phyloP scores from a whole-genome alignment of 1,284 basidiomycete genomes.

The Ceratobasidium theobromae region DNA sequence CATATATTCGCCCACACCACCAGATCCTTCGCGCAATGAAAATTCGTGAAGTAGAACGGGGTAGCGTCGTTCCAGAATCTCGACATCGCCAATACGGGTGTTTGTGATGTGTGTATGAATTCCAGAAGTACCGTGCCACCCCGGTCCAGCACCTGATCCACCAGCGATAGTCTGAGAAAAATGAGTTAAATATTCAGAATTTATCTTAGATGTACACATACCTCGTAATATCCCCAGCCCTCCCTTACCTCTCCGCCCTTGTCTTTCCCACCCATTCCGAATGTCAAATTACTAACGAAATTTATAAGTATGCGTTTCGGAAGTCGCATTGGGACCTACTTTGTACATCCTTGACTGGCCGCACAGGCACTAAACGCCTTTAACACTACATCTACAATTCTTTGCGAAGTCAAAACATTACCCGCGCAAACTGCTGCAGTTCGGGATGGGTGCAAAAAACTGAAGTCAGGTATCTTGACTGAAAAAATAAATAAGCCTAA shows the following conservation, averaged over 20 bases:
- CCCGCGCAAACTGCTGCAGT: constrained; percentile 92
- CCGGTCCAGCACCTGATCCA: constrained; percentile 87
- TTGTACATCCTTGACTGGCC: constrained; percentile 92
- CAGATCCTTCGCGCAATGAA: constrained; percentile 73
- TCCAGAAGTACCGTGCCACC: constrained; percentile 87
- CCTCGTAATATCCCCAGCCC: constrained; percentile 97
- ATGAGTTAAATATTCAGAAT: constrained; percentile 10
- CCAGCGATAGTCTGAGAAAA: constrained; percentile 82
- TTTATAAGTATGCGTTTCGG: not conserved
- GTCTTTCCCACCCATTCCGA: constrained; percentile 85
- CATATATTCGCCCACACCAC: constrained; percentile 72
- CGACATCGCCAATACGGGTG: constrained; percentile 89
- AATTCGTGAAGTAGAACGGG: constrained; percentile 85
- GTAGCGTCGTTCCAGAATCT: constrained; percentile 89
- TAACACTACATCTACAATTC: constrained; percentile 93
- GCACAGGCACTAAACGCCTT: constrained; percentile 92
- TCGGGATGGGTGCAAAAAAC: constrained; percentile 77
- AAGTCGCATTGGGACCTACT: constrained; percentile 51
- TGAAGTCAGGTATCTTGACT: constrained; percentile 82
- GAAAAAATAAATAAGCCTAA: constrained; percentile 34
- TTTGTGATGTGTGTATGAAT: constrained; percentile 93
- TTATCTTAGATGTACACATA: constrained; percentile 39
- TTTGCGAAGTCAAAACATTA: constrained; percentile 89
- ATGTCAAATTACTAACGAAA: constrained; percentile 75
- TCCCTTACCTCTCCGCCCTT: constrained; percentile 70